Conservation (phyloP, 345 rosid species). For the Populus alba region DNA sequence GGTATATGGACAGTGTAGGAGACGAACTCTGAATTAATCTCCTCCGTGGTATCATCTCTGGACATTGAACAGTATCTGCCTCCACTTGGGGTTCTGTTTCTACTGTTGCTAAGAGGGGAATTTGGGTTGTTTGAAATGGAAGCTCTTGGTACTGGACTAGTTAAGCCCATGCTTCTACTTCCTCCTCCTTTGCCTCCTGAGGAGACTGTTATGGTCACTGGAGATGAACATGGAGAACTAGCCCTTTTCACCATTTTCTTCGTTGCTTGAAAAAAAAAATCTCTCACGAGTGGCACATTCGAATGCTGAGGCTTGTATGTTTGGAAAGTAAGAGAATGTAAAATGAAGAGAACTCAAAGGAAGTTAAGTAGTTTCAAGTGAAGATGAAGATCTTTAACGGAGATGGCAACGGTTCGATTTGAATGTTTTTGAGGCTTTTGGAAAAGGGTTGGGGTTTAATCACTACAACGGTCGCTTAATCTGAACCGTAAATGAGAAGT, state of each 20-base stretch:
- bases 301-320: background rate
- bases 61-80: constrained; percentile 61
- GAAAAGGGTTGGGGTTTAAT: background rate
- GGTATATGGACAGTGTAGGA: constrained; percentile 75
- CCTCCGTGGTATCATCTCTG: constrained; percentile 43
- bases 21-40: constrained; percentile 47
- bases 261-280: background rate
- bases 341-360: background rate
- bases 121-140: constrained; percentile 52
- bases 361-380: background rate
- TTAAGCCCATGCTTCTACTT: constrained; percentile 60
- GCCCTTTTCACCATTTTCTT: constrained; percentile 50
- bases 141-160: constrained; percentile 65
- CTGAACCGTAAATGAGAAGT: constrained; percentile 28
- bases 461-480: constrained; percentile 50
- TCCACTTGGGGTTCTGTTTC: constrained; percentile 45
- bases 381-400: background rate
- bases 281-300: background rate
- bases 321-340: background rate
- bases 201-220: constrained; percentile 68
- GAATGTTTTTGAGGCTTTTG: background rate
- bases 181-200: constrained; percentile 67
- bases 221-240: constrained; percentile 53
- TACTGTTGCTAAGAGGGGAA: constrained; percentile 55
- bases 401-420: constrained; percentile 12